Conservation (phyloP, 192 early-diverging fungal genomes). For the Entomortierella chlamydospora region DNA sequence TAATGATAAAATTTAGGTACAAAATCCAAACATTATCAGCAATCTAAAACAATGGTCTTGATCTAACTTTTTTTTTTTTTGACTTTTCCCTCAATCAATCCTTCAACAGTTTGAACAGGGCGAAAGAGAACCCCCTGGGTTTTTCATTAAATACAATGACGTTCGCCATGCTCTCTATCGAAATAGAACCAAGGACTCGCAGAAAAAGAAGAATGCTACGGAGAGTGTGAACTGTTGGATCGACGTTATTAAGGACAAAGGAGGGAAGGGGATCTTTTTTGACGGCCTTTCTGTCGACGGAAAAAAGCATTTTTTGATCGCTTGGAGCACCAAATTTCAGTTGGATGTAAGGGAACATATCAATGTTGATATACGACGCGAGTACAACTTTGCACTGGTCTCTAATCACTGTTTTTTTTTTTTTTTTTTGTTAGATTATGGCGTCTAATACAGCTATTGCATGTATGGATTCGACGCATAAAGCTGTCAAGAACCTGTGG, state of each 20-base stretch:
- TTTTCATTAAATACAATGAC: not conserved
- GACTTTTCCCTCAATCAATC: no score
- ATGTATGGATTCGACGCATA: not conserved
- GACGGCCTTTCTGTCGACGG: not conserved
- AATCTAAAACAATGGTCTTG: not conserved
- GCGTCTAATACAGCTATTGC: not conserved
- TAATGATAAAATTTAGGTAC: not conserved
- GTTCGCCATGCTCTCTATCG: not conserved
- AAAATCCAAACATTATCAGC: not conserved
- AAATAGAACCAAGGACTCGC: not conserved
- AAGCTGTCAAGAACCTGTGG: not conserved
- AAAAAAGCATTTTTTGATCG: not conserved
- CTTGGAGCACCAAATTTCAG: not conserved
- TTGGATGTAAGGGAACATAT: not conserved
- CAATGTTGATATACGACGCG: not conserved
- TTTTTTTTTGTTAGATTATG: not conserved
- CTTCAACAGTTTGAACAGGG: not conserved
- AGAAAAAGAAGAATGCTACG: not conserved
- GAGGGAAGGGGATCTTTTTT: slow-evolving; percentile 1
- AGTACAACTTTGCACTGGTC: not conserved
- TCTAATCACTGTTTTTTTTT: not conserved
- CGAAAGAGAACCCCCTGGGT: not conserved
- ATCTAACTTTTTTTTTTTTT: not conserved
- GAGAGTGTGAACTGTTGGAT: not conserved
- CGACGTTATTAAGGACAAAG: not conserved